Percentiles rank a stretch among this genome's conserved stretches.
Evolutionary conservation across 192 early-diverging fungal species (phyloP).

Genomic region (Coemansia sp.): DNA sequence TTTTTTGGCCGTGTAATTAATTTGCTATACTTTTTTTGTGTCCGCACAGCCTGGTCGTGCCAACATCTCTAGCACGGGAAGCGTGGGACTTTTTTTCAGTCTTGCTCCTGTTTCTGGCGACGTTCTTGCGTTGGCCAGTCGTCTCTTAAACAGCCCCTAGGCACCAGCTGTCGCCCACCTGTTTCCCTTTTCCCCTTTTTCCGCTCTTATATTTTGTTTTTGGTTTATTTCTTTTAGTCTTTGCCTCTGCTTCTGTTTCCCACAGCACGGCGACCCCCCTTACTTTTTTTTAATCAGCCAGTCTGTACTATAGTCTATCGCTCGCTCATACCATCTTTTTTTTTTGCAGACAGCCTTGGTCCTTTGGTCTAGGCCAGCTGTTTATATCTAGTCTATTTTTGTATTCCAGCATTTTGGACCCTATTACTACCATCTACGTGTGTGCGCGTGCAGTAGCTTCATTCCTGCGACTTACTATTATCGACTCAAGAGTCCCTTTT

Average conservation of each 20-base stretch:
- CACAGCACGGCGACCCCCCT: not conserved
- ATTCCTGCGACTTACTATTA: conserved; percentile 1
- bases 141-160: not conserved
- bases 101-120: conserved; percentile 11
- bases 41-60: conserved; percentile 4
- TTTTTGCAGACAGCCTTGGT: not conserved
- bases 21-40: not conserved
- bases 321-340: not conserved
- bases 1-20: not conserved
- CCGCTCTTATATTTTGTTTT: not conserved
- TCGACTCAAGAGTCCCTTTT: not conserved
- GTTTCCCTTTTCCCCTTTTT: not conserved
- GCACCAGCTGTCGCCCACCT: not conserved
- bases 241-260: conserved; percentile 6
- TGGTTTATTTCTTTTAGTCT: not conserved
- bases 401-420: not conserved
- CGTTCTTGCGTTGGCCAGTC: not conserved
- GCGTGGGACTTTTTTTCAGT: conserved; percentile 36
- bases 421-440: conserved; percentile 11
- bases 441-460: conserved; percentile 12
- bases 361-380: conserved; percentile 1
- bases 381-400: not conserved
- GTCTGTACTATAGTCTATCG: not conserved
- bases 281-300: not conserved
- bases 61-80: conserved; percentile 12